Base-by-base conservation (phyloP, 2,329 filamentous ascomycete genomes). In the Chrysoporthe cubensis region DNA sequence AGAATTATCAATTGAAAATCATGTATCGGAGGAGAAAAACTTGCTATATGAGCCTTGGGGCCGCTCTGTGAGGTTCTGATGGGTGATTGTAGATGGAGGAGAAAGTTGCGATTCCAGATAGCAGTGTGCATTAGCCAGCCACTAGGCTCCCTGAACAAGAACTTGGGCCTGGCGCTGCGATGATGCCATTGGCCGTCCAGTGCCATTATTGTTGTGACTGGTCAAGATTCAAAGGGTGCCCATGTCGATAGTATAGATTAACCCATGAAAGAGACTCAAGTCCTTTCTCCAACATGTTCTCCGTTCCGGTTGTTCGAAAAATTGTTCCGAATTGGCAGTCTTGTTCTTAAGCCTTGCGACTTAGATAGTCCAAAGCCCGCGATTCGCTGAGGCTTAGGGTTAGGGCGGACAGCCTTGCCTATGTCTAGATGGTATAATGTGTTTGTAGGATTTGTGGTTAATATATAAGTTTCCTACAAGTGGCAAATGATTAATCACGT, bases 271-370 rank as follows among this genome's bases (percentile, higher is more conserved):
- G 2, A 18, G 14, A 48, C 48, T 52, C 21, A 9, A 52, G 8
- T 52, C 11, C 7, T 2, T 18, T 56, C 26, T 21, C n/a, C 3
- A 32, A 57, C 7, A 40, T 18, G 34, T 37, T 16, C 32, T 26
- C 32, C 16, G 16, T 40, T 7, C 16, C 14, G 34, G 7, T 40
- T 34, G 32, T 37, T 37, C 32, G 11, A 37, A 21, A 8, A 14
- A 18, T 56, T 57, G 54, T n/a, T 11, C 18, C 48, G 40, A n/a
- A 21, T 7, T 44, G 43, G 57, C 34, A 18, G 21, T 50, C 11
- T 18, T 16, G 59, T 57, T 44, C 26, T 21, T 21, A 52, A 69
- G 67, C 67, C 67, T 69, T n/a, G 64, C 26, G 44, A 66, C 67
- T 69, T 66, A 59, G 67, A 66, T 69, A 69, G 67, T 66, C 43